Conservation (phyloP, 108 stramenopile genomes). For the Aurantiochytrium sp. region DNA sequence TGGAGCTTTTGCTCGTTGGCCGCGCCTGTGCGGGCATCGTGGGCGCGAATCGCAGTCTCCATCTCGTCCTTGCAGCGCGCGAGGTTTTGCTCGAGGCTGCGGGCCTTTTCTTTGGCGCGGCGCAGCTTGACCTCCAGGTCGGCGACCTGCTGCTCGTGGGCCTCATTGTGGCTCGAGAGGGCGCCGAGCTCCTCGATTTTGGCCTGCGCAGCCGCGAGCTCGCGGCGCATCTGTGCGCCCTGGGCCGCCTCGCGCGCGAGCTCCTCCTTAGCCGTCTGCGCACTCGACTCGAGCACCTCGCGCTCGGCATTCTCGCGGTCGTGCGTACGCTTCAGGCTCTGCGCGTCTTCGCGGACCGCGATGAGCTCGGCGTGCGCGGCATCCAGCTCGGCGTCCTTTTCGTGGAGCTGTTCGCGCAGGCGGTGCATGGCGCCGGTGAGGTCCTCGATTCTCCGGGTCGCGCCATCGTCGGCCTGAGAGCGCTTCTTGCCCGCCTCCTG, state of each 20-base stretch:
- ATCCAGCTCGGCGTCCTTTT: not conserved
- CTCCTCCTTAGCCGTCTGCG: not conserved
- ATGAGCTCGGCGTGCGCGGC: not conserved
- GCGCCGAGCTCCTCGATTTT: not conserved
- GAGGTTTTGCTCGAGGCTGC: not conserved
- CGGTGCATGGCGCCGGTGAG: not conserved
- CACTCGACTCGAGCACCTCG: not conserved
- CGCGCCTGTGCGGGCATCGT: not conserved
- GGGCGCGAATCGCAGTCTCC: not conserved
- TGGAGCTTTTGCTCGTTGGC: not conserved
- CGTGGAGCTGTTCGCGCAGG: not conserved
- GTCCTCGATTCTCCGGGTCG: not conserved
- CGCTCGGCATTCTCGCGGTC: not conserved
- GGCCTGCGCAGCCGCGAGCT: not conserved
- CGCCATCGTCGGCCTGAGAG: not conserved
- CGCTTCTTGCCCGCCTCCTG: not conserved
- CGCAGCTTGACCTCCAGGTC: not conserved
- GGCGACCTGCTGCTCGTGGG: not conserved
- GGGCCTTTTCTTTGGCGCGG: not conserved
- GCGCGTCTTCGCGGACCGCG: not conserved
- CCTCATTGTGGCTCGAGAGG: not conserved
- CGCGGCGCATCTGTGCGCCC: not conserved
- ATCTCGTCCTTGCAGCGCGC: constrained; percentile 20
- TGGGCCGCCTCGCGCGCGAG: not conserved
- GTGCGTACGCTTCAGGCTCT: not conserved